Percentiles rank a stretch among this genome's conserved stretches.
These are phyloP conservation scores for Trichoderma erinaceum DNA, from an alignment of 495 filamentous ascomycete species.

Conservation along the genomic window DNA sequence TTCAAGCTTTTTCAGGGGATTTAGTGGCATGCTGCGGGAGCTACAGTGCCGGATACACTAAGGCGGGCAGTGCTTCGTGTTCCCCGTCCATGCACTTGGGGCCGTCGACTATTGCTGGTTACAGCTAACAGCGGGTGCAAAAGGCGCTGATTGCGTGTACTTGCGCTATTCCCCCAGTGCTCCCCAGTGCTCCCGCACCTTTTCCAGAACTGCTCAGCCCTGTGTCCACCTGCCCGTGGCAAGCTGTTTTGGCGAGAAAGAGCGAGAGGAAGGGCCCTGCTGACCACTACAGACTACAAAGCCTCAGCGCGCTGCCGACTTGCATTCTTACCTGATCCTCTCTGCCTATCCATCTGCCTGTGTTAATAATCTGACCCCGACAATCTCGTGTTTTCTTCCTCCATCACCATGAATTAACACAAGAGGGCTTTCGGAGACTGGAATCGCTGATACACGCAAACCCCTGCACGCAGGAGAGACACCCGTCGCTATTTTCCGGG, in stretches of 20 bases:
- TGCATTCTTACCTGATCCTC: not conserved
- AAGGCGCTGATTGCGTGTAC: not conserved
- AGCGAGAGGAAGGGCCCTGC: constrained; percentile 12
- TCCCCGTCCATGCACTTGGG: not conserved
- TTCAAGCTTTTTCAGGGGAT: too few relatives aligned
- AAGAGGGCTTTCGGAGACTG: not conserved
- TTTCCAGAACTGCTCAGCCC: constrained; percentile 8
- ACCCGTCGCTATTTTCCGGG: constrained; percentile 1
- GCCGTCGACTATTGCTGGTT: too few relatives aligned
- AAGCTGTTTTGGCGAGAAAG: not conserved
- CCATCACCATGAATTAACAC: not conserved
- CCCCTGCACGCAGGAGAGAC: constrained; percentile 4
- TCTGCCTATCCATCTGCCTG: not conserved
- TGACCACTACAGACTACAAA: constrained; percentile 2
- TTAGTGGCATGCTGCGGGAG: too few relatives aligned
- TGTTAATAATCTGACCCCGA: not conserved
- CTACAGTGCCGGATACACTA: too few relatives aligned
- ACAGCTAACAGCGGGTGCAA: too few relatives aligned
- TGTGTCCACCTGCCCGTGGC: not conserved
- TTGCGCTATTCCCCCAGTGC: not conserved
- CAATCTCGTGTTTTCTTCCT: not conserved
- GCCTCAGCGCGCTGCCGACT: not conserved
- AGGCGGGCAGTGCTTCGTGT: not conserved
- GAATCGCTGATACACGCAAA: not conserved
- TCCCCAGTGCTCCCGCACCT: not conserved